These are phyloP conservation scores for Gillenia trifoliata DNA, from an alignment of 306 rosid species.

Conservation along the genomic window DNA sequence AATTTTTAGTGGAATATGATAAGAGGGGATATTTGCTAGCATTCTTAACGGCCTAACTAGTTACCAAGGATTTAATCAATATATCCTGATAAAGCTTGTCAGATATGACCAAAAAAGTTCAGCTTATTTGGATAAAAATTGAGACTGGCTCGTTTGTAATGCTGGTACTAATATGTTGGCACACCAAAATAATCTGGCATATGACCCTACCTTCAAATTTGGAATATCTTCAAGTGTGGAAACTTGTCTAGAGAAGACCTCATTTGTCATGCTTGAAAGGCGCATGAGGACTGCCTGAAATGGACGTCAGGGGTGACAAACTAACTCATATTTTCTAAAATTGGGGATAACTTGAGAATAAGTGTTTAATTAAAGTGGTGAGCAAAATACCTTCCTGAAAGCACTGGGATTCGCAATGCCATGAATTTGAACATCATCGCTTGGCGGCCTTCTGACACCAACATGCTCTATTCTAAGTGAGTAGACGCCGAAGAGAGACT, in stretches of 20 bases:
- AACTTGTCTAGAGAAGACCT: slow-evolving; percentile 46
- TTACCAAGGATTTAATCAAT: neutral
- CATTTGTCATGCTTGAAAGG: slow-evolving; percentile 60
- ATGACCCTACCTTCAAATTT: slow-evolving; percentile 45
- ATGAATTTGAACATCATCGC: slow-evolving; percentile 86
- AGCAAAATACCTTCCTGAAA: slow-evolving; percentile 71
- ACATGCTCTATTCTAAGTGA: slow-evolving; percentile 78
- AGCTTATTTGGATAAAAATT: neutral
- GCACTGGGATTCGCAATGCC: slow-evolving; percentile 83
- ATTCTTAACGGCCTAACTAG: neutral
- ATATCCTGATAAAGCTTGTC: neutral
- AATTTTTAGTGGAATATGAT: neutral
- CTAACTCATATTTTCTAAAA: slow-evolving; percentile 5
- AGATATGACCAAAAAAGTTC: neutral
- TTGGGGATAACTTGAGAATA: neutral
- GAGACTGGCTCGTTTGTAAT: neutral
- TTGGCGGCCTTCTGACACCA: slow-evolving; percentile 83
- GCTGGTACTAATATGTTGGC: neutral
- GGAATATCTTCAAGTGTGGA: slow-evolving; percentile 53
- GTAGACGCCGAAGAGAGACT: slow-evolving; percentile 75
- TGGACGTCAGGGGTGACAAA: slow-evolving; percentile 16
- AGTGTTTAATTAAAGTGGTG: neutral
- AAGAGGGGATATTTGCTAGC: neutral
- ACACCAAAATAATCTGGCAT: neutral
- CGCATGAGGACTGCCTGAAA: slow-evolving; percentile 85